Evolutionary conservation across 2,329 filamentous ascomycete genomes (phyloP).

Genomic region (Fusarium chuoi): DNA sequence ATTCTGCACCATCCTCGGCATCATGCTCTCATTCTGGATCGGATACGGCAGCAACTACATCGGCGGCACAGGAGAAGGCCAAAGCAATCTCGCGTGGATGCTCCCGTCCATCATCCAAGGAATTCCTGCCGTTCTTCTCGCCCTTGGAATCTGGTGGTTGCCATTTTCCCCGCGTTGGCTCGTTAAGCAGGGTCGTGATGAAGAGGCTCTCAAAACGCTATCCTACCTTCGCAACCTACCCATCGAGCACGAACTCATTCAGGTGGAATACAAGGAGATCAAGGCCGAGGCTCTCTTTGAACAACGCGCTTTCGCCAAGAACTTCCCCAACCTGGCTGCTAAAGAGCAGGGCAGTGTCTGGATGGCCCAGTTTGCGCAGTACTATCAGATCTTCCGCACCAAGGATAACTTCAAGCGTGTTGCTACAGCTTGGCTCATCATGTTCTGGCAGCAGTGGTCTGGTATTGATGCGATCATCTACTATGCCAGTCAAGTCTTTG

Average conservation of each 20-base stretch:
- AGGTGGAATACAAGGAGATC: slow-evolving; percentile 82
- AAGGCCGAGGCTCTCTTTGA: slow-evolving; percentile 82
- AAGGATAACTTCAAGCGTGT: slow-evolving; percentile 70
- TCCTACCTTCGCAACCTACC: slow-evolving; percentile 71
- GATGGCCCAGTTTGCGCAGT: slow-evolving; percentile 59
- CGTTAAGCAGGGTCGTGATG: slow-evolving; percentile 74
- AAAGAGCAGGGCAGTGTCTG: slow-evolving; percentile 55
- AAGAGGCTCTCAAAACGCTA: slow-evolving; percentile 67
- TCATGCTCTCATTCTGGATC: slow-evolving; percentile 62
- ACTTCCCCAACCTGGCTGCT: slow-evolving; percentile 57
- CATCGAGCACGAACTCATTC: slow-evolving; percentile 73
- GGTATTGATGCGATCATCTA: slow-evolving; percentile 52
- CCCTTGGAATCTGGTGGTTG: slow-evolving; percentile 79
- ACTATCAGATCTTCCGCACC: slow-evolving; percentile 47
- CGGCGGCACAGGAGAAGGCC: slow-evolving; percentile 55
- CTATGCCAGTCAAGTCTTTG: slow-evolving; percentile 66
- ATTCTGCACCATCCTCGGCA: slow-evolving; percentile 54
- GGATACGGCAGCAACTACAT: slow-evolving; percentile 59
- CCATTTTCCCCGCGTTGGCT: slow-evolving; percentile 83
- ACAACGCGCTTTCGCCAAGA: slow-evolving; percentile 73
- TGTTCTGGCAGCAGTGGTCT: slow-evolving; percentile 65
- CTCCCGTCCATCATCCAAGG: slow-evolving; percentile 58
- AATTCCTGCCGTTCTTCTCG: slow-evolving; percentile 62
- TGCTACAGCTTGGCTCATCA: slow-evolving; percentile 68
- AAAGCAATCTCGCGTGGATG: slow-evolving; percentile 56